Conservation (phyloP, 2,329 filamentous ascomycete genomes). For the Fusarium sp. region DNA sequence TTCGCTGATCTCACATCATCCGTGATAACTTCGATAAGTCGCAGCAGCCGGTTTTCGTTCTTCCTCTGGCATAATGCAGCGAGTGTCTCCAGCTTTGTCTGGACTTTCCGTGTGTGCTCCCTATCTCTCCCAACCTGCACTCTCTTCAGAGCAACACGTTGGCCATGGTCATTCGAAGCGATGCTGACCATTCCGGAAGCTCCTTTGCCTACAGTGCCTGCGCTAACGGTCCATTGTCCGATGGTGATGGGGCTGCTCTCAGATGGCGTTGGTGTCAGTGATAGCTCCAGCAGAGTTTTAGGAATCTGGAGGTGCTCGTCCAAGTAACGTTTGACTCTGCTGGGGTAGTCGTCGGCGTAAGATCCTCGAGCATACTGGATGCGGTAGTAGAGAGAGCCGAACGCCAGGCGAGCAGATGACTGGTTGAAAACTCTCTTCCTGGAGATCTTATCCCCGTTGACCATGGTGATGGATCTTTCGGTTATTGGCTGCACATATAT, state of each 20-base stretch:
- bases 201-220: not conserved
- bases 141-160: not conserved
- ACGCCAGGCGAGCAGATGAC: fast-evolving
- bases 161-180: not conserved
- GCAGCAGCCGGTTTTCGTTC: fast-evolving
- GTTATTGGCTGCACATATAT: not conserved
- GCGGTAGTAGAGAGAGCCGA: not conserved
- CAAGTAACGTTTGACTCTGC: not conserved
- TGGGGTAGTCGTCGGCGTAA: not conserved
- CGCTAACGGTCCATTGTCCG: not conserved
- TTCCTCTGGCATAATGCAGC: not conserved
- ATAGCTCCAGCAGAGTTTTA: not conserved
- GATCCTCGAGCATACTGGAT: not conserved
- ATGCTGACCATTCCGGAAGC: not conserved
- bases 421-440: not conserved
- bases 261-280: not conserved
- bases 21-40: not conserved
- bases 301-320: not conserved
- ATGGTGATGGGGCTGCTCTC: not conserved
- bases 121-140: not conserved
- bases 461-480: fast-evolving
- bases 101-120: not conserved
- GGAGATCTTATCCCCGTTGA: not conserved
- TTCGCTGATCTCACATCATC: not conserved
- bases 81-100: fast-evolving